Conservation (phyloP, 352 stramenopile species). For the Phytophthora hybrid region DNA sequence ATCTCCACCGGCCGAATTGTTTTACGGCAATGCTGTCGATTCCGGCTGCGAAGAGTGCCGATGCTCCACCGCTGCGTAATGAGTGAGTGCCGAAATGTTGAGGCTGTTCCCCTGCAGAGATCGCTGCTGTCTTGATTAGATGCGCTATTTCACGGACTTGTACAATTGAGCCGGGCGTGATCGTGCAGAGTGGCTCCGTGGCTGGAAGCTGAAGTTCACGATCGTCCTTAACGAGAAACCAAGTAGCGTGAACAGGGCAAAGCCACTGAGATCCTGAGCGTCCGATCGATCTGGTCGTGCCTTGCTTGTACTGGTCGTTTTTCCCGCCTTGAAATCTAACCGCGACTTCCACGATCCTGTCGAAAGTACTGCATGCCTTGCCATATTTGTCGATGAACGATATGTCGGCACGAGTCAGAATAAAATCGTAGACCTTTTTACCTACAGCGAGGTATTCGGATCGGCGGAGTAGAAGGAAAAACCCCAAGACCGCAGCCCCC, state of each 20-base stretch:
- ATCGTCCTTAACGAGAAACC: not conserved
- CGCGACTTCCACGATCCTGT: not conserved
- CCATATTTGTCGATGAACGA: not conserved
- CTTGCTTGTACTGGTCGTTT: not conserved
- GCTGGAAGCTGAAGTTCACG: no score
- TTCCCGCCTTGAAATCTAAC: not conserved
- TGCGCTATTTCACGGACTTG: no score
- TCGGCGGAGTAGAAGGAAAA: not conserved
- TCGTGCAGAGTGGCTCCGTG: no score
- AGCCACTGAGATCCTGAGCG: not conserved
- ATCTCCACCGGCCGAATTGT: no score
- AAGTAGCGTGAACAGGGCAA: not conserved
- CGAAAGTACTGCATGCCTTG: not conserved
- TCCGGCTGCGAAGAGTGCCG: no score
- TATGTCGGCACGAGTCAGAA: not conserved
- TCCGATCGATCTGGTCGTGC: not conserved
- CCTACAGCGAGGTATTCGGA: not conserved
- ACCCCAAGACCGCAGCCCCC: not conserved
- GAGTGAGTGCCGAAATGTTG: no score
- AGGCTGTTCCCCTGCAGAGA: no score
- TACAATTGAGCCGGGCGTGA: no score
- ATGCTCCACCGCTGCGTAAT: no score
- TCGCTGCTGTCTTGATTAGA: no score
- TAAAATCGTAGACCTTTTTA: not conserved
- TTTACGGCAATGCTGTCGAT: no score